Evolutionary conservation across 192 early-diverging fungal genomes (phyloP).

Genomic region (Coemansia sp.): DNA sequence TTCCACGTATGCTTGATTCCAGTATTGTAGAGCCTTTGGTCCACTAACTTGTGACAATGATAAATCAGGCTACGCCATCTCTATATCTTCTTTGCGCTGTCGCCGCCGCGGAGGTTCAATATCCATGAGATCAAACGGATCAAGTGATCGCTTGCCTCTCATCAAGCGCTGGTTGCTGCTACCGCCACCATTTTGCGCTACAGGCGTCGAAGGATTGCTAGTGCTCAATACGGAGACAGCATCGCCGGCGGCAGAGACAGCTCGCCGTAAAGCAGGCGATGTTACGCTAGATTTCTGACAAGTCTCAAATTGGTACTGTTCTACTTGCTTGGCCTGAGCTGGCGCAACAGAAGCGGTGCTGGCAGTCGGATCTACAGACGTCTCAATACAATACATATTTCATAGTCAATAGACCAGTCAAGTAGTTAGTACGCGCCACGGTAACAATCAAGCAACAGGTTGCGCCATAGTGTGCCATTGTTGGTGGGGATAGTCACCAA

Average conservation of each 20-base stretch:
- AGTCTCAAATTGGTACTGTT: neutral
- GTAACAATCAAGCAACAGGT: neutral
- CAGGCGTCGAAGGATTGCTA: no score
- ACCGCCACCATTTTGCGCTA: neutral
- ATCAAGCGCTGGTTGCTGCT: slow-evolving; percentile 1
- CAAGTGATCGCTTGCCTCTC: slow-evolving; percentile 31
- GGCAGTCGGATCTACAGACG: neutral
- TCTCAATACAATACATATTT: neutral
- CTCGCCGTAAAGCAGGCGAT: slow-evolving; percentile 4
- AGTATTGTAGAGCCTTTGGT: neutral
- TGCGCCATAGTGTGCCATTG: neutral
- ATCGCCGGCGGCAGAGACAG: slow-evolving; percentile 3
- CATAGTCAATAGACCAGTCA: neutral
- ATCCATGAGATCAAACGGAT: slow-evolving; percentile 40
- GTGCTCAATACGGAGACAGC: neutral
- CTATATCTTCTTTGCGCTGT: slow-evolving; percentile 46
- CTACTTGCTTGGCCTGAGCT: neutral
- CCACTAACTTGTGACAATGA: neutral
- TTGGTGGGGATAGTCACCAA: neutral
- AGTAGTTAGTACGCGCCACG: neutral
- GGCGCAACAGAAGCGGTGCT: neutral
- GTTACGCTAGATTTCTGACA: neutral
- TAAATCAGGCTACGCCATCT: slow-evolving; percentile 24
- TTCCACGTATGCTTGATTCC: neutral
- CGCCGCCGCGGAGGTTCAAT: slow-evolving; percentile 50